Base-by-base conservation (phyloP, 2,329 filamentous ascomycete genomes). In the Paraphaeosphaeria sporulosa region DNA sequence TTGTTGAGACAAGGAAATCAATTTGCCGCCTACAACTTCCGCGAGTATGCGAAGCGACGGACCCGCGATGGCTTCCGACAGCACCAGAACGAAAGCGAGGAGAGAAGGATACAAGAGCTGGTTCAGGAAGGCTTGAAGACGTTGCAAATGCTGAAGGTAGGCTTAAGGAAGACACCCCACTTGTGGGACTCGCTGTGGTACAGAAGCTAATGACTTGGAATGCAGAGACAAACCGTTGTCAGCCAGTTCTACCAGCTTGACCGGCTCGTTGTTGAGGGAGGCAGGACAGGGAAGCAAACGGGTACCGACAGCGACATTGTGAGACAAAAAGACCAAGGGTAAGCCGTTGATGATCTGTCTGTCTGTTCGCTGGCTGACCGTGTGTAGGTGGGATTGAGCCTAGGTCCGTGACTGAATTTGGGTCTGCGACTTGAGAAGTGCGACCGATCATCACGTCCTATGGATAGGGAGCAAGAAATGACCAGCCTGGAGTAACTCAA, bases 161-260 rank as follows among this genome's bases (percentile, higher is more conserved):
- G 86, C 42, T 56, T 15, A 25, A 7, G 9, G 4, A 17, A 50
- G 4, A 21, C 36, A 9, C n/a, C 27, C 5, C 15, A 8, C 13
- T 36, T 15, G 13, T 7, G 36, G 21, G 27, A 17, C 9, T 23
- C 13, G 55, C 40, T 23, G 42, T 43, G n/a, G n/a, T 5, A 36
- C 10, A 34, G 57, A 34, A 4, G 71, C 79, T 86, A 63, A 85
- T 75, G 13, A n/a, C n/a, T 10, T 44, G 15, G 25, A 34, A 32
- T 61, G 71, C 82, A 98, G 95, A 90, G 95, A 76, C 95, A 98
- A 90, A 96, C 94, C 12, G 86, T 95, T 53, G 88, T 99, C 74
- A 96, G 93, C 76, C 92, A 96, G 76, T 98, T 98, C 81, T 98
- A 92, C 82, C 91, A 97, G 80, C 79, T 96, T 64, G 94, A 98